These are phyloP conservation scores for Eruca vesicaria DNA, from an alignment of 441 rosid species.

Conservation along the genomic window DNA sequence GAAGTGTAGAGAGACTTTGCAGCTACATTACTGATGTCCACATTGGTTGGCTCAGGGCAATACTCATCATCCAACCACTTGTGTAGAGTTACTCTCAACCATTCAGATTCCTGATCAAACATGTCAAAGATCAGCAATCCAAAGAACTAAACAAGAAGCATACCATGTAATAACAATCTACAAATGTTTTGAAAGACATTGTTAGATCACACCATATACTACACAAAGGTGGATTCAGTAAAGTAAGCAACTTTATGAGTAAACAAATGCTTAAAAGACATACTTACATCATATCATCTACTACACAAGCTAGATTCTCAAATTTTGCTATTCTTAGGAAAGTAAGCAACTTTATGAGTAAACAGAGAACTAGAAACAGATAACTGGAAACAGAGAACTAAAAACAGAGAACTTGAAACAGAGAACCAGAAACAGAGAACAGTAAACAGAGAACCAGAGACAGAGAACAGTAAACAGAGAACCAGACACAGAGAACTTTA, in stretches of 20 bases:
- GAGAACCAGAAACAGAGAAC: background rate
- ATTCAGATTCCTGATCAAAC: slow-evolving; percentile 69
- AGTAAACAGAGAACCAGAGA: background rate
- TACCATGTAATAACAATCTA: background rate
- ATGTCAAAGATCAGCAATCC: background rate
- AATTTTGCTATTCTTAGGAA: background rate
- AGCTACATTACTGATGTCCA: slow-evolving; percentile 73
- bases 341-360: background rate
- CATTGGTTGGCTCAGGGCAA: slow-evolving; percentile 91
- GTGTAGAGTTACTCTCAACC: slow-evolving; percentile 75
- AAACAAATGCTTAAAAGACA: background rate
- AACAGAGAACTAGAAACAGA: background rate
- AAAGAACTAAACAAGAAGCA: background rate
- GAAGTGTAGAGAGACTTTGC: slow-evolving; percentile 54
- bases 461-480: background rate
- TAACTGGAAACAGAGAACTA: background rate
- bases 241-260: background rate
- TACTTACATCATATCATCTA: background rate
- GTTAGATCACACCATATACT: background rate
- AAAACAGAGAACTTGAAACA: background rate
- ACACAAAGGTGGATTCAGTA: background rate
- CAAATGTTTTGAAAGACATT: background rate
- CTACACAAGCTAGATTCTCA: background rate
- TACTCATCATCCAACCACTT: slow-evolving; percentile 95
- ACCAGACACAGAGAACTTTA: background rate